Evolutionary conservation across 31 red algal species (phyloP), one percentile per base, ranked within the genome.

Genomic region (Asparagopsis taxiformis): DNA sequence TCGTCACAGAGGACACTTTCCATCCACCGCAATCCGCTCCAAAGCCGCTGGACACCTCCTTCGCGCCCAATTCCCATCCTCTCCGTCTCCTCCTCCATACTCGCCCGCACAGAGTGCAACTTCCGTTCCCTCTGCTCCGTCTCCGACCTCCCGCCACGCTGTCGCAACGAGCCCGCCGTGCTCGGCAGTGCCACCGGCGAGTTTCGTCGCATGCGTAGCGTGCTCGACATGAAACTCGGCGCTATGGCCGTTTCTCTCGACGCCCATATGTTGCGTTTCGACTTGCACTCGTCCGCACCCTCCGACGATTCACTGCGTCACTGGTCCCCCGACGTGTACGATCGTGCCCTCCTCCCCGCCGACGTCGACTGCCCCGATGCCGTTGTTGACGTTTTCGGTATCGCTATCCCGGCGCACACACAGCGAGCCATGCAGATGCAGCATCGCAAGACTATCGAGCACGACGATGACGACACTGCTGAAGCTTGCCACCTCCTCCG

Each of bases 161-260:
- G n/a, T n/a, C n/a, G n/a, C n/a, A 17, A 29, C 35, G 76, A 57
- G 32, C 62, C 62, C 16, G 76, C 54, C 62, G 61, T 80, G 19
- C 0, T 80, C n/a, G 61, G 51, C 22, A 43, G 62, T 33, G n/a
- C 63, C 39, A 80, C 62, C 3, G 80, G 80, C 37, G 58, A 74
- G 44, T 29, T 85, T 17, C 80, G 80, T 16, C 80, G 80, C 80
- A 85, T 85, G 80, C 80, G 80, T 41, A 67, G 59, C 69, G 80
- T 85, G 4, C 35, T 85, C 17, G 80, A 85, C 36, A 74, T 85
- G 69, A 65, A 59, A 28, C 70, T 85, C 13, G 80, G 80, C 59
- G 59, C 80, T 6, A 58, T 85, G 60, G 70, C 70, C 1, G 61
- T 55, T 22, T 30, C 55, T 31, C 2, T 71, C 3, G 65, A 48